Base-by-base conservation (phyloP, 1,139 yeast species). In the Lipomyces yarrowii region DNA sequence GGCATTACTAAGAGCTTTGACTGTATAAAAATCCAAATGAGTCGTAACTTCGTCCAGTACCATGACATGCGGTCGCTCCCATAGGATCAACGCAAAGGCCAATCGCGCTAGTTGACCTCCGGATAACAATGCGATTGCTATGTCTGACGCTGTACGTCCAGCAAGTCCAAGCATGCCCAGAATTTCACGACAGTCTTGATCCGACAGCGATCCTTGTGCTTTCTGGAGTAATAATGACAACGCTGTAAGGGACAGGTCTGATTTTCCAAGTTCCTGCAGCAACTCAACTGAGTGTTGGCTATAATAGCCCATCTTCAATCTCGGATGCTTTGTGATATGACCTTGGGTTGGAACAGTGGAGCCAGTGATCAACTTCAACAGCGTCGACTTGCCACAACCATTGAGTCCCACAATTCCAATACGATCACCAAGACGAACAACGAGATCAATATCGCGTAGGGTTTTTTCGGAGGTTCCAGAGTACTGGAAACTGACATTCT, bases 41-140 rank as follows among this genome's bases (percentile, higher is more conserved):
- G 58, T 56, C 30, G 58, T 56, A 26, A 56, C 32, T 42, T 56
- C 58, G 18, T 56, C 58, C 21, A 56, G 32, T 2, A 56, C 58
- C 58, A 56, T 18, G 8, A 56, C 8, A 11, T 56, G 58, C 5
- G 58, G 58, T 13, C 30, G 33, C n/a, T 30, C 23, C 46, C 46
- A 33, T 5, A 56, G 26, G 18, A 32, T n/a, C 23, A 56, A 26
- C 8, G 58, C 58, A 18, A 56, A 33, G 8, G 48, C 58, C 5
- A 56, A 15, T 33, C 58, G 46, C 30, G 35, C 58, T n/a, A 56
- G 11, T 33, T 56, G 58, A 18, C 58, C 58, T 5, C 58, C 58
- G 8, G 58, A 56, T 30, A 56, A 10, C 37, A n/a, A 18, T 11
- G 18, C 48, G 11, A 56, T 33, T n/a, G 58, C 15, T 5, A 33